Evolutionary conservation across 495 filamentous ascomycete species (phyloP), one percentile per base, ranked within the genome.

Genomic region (Margaritispora aquatica): DNA sequence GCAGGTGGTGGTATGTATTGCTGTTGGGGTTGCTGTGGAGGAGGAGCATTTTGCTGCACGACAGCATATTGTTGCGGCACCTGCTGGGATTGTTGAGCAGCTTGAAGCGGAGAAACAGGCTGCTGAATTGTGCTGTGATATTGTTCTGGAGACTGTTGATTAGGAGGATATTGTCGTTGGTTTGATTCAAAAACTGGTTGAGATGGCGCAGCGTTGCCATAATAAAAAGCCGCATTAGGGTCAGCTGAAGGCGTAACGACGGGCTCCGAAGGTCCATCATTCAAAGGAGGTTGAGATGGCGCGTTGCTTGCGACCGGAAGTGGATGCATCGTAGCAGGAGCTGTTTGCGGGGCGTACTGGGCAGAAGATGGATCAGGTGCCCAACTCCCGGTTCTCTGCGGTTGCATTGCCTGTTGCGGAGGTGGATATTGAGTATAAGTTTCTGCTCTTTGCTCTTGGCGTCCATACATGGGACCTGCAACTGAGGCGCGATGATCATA

Each of bases 181-280:
- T n/a, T 52, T 54, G 44, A 54, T 31, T 61, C 57, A 2, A 55
- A 51, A 22, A 19, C 58, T 24, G 55, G 60, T 27, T 65, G 66
- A 2, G 50, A 26, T 21, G 63, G 57, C 1, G 27, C 47, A 48
- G 38, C 13, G 38, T 57, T 67, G 51, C 73, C 74, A 64, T 80
- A 82, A 57, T 81, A 83, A 52, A 75, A 81, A 2, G 74, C 69
- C 7, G 75, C 74, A 57, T 65, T 76, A 7, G 78, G 71, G 31
- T 81, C 80, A 1, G 68, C 62, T 2, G 72, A 69, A 5, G 76
- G 70, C 5, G 72, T 68, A 22, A 63, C 58, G n/a, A 50, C 54
- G 46, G 70, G 34, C 57, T 71, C 69, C 41, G 65, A 54, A 24
- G 62, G 59, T 53, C 63, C 55, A 59, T 69, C 70, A 61, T 27